A percentile compares a stretch with the other conserved stretches of the same genome.
Conservation (phyloP, 192 early-diverging fungal genomes). For the Coemansia sp. region DNA sequence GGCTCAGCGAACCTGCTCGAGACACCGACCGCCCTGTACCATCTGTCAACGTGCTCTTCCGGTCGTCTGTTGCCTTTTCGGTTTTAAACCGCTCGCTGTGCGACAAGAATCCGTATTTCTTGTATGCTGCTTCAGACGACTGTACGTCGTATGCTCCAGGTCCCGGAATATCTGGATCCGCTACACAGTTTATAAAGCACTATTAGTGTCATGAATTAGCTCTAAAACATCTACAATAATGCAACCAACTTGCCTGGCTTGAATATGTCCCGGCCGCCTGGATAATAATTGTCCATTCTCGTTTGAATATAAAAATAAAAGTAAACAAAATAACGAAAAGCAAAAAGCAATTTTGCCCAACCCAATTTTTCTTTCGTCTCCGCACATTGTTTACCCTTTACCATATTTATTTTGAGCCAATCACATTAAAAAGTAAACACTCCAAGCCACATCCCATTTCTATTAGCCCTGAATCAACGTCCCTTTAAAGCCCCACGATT, state of each 20-base stretch:
- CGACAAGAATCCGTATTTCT: constrained; percentile 44
- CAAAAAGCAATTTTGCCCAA: background rate
- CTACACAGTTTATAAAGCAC: constrained; percentile 14
- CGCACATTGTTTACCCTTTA: constrained; percentile 19
- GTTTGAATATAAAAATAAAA: background rate
- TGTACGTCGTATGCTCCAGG: constrained; percentile 40
- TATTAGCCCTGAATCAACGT: background rate
- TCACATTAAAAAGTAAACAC: constrained; percentile 21
- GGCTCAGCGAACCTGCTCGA: constrained; percentile 5
- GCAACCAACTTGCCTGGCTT: constrained; percentile 28
- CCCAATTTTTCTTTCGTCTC: background rate
- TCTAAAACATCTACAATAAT: background rate
- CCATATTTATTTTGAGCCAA: background rate
- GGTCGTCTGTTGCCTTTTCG: background rate
- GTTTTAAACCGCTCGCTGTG: constrained; percentile 34
- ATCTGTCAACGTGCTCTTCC: background rate
- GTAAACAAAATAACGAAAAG: constrained; percentile 14
- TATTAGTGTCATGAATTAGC: too few species aligned
- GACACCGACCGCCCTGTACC: background rate
- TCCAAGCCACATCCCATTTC: background rate
- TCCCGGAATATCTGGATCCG: constrained; percentile 44
- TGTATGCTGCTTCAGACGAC: constrained; percentile 39
- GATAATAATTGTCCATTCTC: constrained; percentile 30
- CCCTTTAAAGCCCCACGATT: too few species aligned
- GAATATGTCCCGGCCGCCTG: constrained; percentile 47